Percentiles rank a stretch among this genome's conserved stretches.
These are phyloP conservation scores for Helichrysum umbraculigerum DNA, from an alignment of 129 eudicot species.

Conservation along the genomic window DNA sequence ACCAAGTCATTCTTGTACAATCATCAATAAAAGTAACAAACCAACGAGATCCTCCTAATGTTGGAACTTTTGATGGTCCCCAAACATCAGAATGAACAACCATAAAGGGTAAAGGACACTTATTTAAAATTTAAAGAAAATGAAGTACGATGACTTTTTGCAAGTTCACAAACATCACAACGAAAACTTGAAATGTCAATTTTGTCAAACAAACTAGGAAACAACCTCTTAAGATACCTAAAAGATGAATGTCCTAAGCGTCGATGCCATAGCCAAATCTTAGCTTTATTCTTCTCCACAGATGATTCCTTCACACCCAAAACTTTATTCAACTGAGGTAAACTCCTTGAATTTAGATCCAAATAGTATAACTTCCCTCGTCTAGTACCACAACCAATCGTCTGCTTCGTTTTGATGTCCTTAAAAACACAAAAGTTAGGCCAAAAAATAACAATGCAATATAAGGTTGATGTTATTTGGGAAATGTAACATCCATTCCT, in stretches of 20 bases:
- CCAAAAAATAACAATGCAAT: conserved; percentile 8
- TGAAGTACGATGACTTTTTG: conserved; percentile 23
- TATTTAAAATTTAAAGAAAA: too few relatives aligned
- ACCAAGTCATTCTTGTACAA: too few relatives aligned
- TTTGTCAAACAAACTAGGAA: conserved; percentile 4
- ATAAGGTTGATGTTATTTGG: neutral
- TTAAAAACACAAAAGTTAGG: neutral
- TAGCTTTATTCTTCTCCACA: neutral
- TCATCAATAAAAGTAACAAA: too few relatives aligned
- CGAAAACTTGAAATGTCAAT: neutral
- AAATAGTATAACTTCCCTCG: conserved; percentile 9
- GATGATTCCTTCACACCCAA: neutral
- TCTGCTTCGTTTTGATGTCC: conserved; percentile 4
- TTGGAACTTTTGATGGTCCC: too few relatives aligned
- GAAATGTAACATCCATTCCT: too few relatives aligned
- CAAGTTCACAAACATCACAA: conserved; percentile 33
- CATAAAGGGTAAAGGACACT: too few relatives aligned
- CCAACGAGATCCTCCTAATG: too few relatives aligned
- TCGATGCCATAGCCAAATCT: conserved; percentile 6
- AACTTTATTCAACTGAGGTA: neutral
- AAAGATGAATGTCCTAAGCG: conserved; percentile 15
- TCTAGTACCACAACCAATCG: conserved; percentile 12
- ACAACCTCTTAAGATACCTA: conserved; percentile 1
- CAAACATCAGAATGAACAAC: too few relatives aligned
- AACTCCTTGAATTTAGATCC: neutral